Evolutionary conservation across 73 alveolate species (phyloP).

Genomic region (Vitrella brassicaformis): DNA sequence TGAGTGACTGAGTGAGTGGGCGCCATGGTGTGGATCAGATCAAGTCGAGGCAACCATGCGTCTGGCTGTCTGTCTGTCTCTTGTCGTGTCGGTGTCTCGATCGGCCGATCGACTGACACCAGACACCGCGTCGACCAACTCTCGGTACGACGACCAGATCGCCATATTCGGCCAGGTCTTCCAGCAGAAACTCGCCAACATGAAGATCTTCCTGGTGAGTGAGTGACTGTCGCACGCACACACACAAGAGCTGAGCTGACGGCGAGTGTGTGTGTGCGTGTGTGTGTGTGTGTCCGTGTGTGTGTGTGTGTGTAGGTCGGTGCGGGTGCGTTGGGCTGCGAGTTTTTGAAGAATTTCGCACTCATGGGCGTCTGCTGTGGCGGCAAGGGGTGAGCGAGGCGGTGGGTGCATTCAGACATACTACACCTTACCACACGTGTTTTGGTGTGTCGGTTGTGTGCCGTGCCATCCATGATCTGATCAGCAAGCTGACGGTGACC

Average conservation of each 20-base stretch:
- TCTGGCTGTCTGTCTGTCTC: not conserved
- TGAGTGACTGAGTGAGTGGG: slow-evolving; percentile 8
- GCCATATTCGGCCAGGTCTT: slow-evolving; percentile 83
- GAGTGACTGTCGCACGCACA: too few relatives aligned
- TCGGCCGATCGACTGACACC: not conserved
- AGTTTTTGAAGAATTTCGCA: slow-evolving; percentile 85
- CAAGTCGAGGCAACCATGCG: not conserved
- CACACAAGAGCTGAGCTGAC: too few relatives aligned
- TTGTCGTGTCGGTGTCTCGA: not conserved
- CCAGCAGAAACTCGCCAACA: slow-evolving; percentile 42
- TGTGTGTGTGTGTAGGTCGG: slow-evolving; percentile 4
- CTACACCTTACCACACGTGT: not conserved
- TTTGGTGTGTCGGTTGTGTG: too few relatives aligned
- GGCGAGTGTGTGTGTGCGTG: not conserved
- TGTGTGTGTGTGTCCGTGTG: not conserved
- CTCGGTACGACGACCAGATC: slow-evolving; percentile 86
- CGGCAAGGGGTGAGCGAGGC: not conserved
- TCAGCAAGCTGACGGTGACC: slow-evolving; percentile 80
- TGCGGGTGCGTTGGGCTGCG: slow-evolving; percentile 99
- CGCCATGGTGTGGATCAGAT: slow-evolving; percentile 3
- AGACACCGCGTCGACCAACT: slow-evolving; percentile 58
- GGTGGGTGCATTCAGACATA: not conserved
- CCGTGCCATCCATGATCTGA: too few relatives aligned
- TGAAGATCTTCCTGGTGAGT: slow-evolving; percentile 55
- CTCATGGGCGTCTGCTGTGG: slow-evolving; percentile 7